These are phyloP conservation scores for Debaryomyces singareniensis DNA, from an alignment of 1,139 yeast species.

Conservation along the genomic window DNA sequence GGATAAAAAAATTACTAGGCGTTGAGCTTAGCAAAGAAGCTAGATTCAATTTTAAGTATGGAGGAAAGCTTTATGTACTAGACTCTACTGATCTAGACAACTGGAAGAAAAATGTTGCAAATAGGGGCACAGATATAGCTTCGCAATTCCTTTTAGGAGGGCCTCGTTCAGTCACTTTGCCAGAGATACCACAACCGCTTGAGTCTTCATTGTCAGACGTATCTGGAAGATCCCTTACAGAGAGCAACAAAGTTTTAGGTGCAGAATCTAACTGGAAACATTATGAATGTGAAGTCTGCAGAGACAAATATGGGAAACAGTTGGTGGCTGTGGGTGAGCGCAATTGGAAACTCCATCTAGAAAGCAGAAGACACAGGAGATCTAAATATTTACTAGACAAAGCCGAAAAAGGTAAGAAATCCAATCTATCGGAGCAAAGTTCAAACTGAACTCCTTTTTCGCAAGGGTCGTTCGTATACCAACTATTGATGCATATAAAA, in stretches of 20 bases:
- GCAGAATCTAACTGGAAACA: constrained; percentile 60
- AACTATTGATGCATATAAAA: not conserved
- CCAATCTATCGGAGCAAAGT: not conserved
- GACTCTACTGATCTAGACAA: constrained; percentile 66
- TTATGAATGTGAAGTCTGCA: constrained; percentile 59
- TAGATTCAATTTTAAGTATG: constrained; percentile 43
- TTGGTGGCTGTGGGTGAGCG: constrained; percentile 69
- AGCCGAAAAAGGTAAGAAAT: constrained; percentile 2
- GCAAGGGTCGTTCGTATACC: not conserved
- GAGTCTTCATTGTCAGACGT: constrained; percentile 23
- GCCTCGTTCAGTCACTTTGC: constrained; percentile 15
- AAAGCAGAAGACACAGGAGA: constrained; percentile 55
- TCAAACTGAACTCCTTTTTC: too few species aligned
- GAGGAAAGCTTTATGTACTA: constrained; percentile 60
- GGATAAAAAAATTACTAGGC: constrained; percentile 73
- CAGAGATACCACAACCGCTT: constrained; percentile 42
- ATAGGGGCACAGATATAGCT: constrained; percentile 50
- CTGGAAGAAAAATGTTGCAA: constrained; percentile 56
- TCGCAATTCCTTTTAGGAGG: constrained; percentile 25
- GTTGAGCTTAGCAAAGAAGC: constrained; percentile 53
- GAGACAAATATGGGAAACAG: constrained; percentile 47
- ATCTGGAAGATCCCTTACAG: constrained; percentile 13
- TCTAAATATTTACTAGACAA: constrained; percentile 13
- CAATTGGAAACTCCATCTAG: constrained; percentile 62
- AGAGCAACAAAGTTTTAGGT: constrained; percentile 32